Evolutionary conservation across 345 rosid species (phyloP).

Genomic region (Linum trigynum): DNA sequence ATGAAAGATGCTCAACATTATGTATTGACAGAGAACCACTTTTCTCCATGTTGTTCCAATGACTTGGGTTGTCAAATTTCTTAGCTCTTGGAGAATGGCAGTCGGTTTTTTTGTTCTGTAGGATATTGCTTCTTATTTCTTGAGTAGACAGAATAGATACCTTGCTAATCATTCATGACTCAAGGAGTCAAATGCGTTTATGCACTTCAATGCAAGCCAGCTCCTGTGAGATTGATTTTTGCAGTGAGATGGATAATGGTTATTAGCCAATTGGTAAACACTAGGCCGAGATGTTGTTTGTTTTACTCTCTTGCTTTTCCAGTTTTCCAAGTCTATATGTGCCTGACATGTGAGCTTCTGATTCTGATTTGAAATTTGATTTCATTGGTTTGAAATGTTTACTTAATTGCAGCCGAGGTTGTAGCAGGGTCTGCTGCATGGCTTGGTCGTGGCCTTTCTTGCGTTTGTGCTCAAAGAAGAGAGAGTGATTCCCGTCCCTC

Average conservation of each 20-base stretch:
- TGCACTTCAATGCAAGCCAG: too few species aligned
- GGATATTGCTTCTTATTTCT: not conserved
- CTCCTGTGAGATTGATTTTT: too few species aligned
- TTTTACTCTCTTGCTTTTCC: too few species aligned
- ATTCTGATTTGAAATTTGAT: not conserved
- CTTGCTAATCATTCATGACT: too few species aligned
- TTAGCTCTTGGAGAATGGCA: not conserved
- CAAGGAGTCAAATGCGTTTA: too few species aligned
- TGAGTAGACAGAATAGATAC: not conserved
- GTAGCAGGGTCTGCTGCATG: conserved; percentile 99
- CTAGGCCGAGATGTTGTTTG: too few species aligned
- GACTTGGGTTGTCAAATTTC: not conserved
- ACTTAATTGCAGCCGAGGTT: conserved; percentile 78
- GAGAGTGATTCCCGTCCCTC: conserved; percentile 79
- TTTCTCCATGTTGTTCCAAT: not conserved
- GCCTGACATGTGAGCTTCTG: too few species aligned
- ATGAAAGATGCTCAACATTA: not conserved
- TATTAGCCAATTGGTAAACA: too few species aligned
- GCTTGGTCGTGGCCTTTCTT: conserved; percentile 96
- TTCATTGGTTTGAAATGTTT: conserved; percentile 20
- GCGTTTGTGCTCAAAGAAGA: conserved; percentile 95
- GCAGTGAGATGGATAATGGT: too few species aligned
- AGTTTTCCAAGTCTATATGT: too few species aligned
- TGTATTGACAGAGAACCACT: not conserved
- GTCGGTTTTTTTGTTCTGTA: not conserved